Evolutionary conservation across 148 eudicot species (phyloP), one percentile per base, ranked within the genome.

Genomic region (Persicaria tinctoria): DNA sequence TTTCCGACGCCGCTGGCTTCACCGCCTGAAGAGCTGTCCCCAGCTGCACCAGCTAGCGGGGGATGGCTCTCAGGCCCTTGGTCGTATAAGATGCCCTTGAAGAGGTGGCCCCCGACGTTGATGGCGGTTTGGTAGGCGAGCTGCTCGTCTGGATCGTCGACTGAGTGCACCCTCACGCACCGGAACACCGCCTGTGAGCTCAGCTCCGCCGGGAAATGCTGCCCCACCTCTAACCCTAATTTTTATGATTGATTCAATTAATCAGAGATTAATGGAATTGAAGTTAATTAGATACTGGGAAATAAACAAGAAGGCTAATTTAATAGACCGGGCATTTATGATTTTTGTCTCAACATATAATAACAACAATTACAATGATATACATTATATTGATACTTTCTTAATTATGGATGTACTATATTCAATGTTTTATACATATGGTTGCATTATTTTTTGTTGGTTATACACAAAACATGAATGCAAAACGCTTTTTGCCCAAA

Each of bases 41-140:
- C 41, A 41, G 68, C 68, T 5, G 68, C 44, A 38, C 41, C 68
- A 13, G 68, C 44, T 12, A 41, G 14, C 3, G 68, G 41, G 66
- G 20, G 10, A 13, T 60, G 41, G 41, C 13, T 47, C 1, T 88
- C 96, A 0, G 86, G 89, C n/a, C 97, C 96, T 80, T 95, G 97
- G 80, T 95, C 96, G 44, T 95, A 95, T 32, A 95, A 89, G 68
- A 95, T 92, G 18, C 98, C 98, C 74, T 95, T 95, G 83, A 95
- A 95, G 45, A 95, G 75, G 56, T 90, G 98, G 3, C 98, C 98
- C 0, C 89, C 89, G 6, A 95, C 92, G 86, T 82, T 90, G 0
- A 95, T 90, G 10, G 97, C 93, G 48, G 97, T 92, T 59, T 95
- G 97, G 76, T 95, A 95, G 0, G 97, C 98, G 32, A 79, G 79